These are phyloP conservation scores for Daldinia vernicosa DNA, from an alignment of 495 filamentous ascomycete genomes.

Conservation along the genomic window DNA sequence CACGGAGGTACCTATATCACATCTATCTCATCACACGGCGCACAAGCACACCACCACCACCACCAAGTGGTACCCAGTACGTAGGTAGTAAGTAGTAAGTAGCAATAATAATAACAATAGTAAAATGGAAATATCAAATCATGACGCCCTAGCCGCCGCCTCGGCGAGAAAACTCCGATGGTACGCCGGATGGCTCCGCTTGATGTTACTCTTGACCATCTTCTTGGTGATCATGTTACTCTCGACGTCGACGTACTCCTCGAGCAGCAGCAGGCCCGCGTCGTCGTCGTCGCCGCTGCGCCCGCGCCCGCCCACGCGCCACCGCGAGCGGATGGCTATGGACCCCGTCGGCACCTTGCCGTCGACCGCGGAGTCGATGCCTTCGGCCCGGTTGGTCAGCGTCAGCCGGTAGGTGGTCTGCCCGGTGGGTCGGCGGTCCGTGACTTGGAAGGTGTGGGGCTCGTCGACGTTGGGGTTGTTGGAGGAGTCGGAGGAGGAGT, in stretches of 20 bases:
- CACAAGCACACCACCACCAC: neutral
- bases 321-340: conserved; percentile 41
- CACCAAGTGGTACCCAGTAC: neutral
- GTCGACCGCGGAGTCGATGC: conserved; percentile 51
- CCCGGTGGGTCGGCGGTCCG: conserved; percentile 50
- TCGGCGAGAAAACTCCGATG: conserved; percentile 34
- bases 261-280: neutral
- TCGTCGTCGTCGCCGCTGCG: no score
- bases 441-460: conserved; percentile 35
- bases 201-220: conserved; percentile 47
- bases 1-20: neutral
- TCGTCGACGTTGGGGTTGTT: conserved; percentile 23
- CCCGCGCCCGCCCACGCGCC: conserved; percentile 40
- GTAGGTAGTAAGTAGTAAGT: no score
- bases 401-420: conserved; percentile 54
- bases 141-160: conserved; percentile 22
- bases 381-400: conserved; percentile 41
- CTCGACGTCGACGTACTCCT: conserved; percentile 40
- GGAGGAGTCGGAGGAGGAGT: neutral
- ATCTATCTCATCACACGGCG: neutral
- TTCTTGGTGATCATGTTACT: conserved; percentile 1
- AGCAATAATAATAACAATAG: no score
- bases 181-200: conserved; percentile 31
- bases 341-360: conserved; percentile 51
- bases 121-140: neutral